Conservation (phyloP, 2,329 filamentous ascomycete genomes). For the Dothiorella sarmentorum region DNA sequence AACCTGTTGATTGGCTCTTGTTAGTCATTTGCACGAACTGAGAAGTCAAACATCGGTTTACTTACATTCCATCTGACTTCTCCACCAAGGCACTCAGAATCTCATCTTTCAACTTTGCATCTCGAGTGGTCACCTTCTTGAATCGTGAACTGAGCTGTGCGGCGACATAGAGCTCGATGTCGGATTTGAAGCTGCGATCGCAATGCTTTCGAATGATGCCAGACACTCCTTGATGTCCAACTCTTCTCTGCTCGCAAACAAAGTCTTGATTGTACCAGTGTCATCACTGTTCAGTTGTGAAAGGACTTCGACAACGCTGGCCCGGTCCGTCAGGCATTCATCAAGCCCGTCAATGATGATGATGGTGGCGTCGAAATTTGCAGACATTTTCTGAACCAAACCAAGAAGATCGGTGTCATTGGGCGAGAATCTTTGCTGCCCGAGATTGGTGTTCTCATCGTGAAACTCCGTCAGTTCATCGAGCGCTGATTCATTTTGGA, state of each 20-base stretch:
- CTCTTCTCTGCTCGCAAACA: neutral
- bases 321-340: neutral
- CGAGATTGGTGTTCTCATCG: neutral
- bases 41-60: neutral
- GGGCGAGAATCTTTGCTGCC: neutral
- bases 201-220: neutral
- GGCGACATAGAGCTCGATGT: neutral
- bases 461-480: neutral
- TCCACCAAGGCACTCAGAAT: neutral
- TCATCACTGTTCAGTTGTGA: neutral
- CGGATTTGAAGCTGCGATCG: neutral
- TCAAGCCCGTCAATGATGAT: neutral
- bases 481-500: neutral
- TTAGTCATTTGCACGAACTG: too few species aligned
- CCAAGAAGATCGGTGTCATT: neutral
- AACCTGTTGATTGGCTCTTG: neutral
- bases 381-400: neutral
- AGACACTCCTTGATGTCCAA: neutral
- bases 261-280: neutral
- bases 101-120: neutral
- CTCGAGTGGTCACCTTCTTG: neutral
- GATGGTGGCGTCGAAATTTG: neutral
- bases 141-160: neutral
- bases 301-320: neutral
- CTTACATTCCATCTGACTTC: neutral